These are phyloP conservation scores for Monosporascus sp. DNA, from an alignment of 2,329 filamentous ascomycete species.

Conservation along the genomic window DNA sequence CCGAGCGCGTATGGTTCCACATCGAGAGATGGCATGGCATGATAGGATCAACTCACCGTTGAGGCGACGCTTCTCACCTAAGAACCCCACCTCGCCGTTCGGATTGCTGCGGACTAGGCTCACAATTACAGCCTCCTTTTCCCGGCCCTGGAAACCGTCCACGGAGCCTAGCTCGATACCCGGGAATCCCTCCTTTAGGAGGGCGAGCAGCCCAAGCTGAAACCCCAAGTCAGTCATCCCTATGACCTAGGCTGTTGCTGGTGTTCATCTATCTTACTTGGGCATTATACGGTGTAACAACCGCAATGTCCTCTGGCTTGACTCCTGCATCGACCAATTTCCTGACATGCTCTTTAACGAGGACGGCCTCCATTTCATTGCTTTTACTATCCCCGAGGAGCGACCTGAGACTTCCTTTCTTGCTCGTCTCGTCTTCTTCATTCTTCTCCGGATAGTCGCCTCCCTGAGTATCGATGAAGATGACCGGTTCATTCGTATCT, in stretches of 20 bases:
- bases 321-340: slow-evolving; percentile 76
- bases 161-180: slow-evolving; percentile 94
- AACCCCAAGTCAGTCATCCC: not conserved
- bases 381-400: slow-evolving; percentile 46
- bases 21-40: slow-evolving; percentile 1
- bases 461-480: slow-evolving; percentile 96
- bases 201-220: slow-evolving; percentile 71
- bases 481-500: slow-evolving; percentile 78
- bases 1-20: not conserved
- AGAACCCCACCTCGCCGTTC: slow-evolving; percentile 83
- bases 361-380: slow-evolving; percentile 82
- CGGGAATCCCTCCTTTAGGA: slow-evolving; percentile 75
- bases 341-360: slow-evolving; percentile 74
- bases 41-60: slow-evolving; percentile 62
- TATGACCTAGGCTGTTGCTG: slow-evolving; percentile 88
- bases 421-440: slow-evolving; percentile 62
- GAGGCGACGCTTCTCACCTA: slow-evolving; percentile 84
- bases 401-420: slow-evolving; percentile 43
- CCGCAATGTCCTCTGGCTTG: slow-evolving; percentile 77
- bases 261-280: slow-evolving; percentile 66
- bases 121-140: slow-evolving; percentile 93
- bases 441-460: slow-evolving; percentile 83
- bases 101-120: slow-evolving; percentile 90
- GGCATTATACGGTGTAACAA: slow-evolving; percentile 95
- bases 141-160: slow-evolving; percentile 93